A percentile compares a stretch with the other conserved stretches of the same genome.
These are phyloP conservation scores for Macrophomina pseudophaseolina DNA, from an alignment of 2,329 filamentous ascomycete genomes.

Conservation along the genomic window DNA sequence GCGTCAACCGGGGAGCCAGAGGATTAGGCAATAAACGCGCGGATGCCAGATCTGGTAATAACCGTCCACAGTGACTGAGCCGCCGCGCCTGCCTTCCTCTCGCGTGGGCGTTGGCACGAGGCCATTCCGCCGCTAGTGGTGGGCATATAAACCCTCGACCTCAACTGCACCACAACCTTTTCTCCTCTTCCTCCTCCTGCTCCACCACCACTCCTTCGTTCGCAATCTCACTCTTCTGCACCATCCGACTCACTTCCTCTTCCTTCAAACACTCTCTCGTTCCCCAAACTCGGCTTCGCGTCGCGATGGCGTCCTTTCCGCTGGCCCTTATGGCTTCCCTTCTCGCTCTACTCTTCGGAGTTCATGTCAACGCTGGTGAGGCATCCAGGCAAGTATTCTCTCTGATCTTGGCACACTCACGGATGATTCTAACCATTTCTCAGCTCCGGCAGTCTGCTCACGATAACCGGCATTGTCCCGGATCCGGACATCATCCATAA, in stretches of 20 bases:
- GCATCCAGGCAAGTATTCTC: neutral
- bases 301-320: neutral
- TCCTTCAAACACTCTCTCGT: neutral
- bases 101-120: neutral
- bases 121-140: neutral
- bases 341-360: constrained; percentile 2
- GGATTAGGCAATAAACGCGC: neutral
- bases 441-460: neutral
- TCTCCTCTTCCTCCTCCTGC: neutral
- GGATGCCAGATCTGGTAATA: neutral
- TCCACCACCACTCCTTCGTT: neutral
- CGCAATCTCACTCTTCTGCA: neutral
- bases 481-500: neutral
- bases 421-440: neutral
- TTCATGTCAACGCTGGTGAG: neutral
- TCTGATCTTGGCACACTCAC: neutral
- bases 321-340: constrained; percentile 1
- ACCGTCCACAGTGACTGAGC: neutral
- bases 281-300: neutral
- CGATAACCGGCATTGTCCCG: no score
- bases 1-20: neutral
- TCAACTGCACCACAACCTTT: neutral
- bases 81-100: neutral
- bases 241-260: neutral
- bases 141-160: neutral